Evolutionary conservation across 1,284 basidiomycete species (phyloP).

Genomic region (Cryptococcus sp.): DNA sequence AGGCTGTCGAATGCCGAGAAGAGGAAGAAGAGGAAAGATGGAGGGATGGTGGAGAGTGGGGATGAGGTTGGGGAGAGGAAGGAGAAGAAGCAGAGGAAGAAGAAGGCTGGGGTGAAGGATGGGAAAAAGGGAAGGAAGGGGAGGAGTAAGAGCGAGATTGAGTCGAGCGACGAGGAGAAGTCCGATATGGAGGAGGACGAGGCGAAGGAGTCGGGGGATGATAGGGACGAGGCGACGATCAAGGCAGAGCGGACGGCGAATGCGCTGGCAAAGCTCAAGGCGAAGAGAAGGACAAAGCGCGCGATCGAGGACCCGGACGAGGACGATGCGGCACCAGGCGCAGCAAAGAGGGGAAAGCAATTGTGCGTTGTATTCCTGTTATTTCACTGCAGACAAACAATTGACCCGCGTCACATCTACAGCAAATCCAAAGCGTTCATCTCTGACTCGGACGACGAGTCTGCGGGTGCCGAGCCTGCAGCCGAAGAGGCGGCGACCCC

Average conservation of each 20-base stretch:
- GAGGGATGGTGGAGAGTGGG: slow-evolving; percentile 32
- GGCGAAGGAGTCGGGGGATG: slow-evolving; percentile 14
- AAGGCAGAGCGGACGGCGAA: slow-evolving; percentile 21
- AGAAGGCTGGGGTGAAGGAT: slow-evolving; percentile 25
- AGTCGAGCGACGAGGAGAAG: slow-evolving; percentile 18
- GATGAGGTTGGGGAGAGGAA: slow-evolving; percentile 28
- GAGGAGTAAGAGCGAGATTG: slow-evolving; percentile 33
- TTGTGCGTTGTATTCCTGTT: slow-evolving; percentile 24
- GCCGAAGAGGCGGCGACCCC: slow-evolving; percentile 10
- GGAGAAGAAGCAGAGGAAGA: slow-evolving; percentile 30
- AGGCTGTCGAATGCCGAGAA: slow-evolving; percentile 40
- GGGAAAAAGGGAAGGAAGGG: slow-evolving; percentile 25
- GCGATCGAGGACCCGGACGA: slow-evolving; percentile 35
- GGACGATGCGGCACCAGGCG: slow-evolving; percentile 16
- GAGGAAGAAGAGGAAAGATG: slow-evolving; percentile 42
- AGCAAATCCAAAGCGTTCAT: slow-evolving; percentile 49
- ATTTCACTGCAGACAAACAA: too few species aligned
- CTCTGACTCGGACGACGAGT: slow-evolving; percentile 41
- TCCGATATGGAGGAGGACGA: slow-evolving; percentile 23
- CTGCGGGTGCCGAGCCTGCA: slow-evolving; percentile 12
- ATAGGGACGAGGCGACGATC: slow-evolving; percentile 20
- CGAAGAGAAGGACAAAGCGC: slow-evolving; percentile 33
- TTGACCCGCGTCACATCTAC: not conserved
- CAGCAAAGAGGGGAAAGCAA: slow-evolving; percentile 36
- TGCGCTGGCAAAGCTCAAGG: slow-evolving; percentile 30